These are phyloP conservation scores for Aspergillus carbonarius DNA, from an alignment of 2,329 filamentous ascomycete species.

Conservation along the genomic window DNA sequence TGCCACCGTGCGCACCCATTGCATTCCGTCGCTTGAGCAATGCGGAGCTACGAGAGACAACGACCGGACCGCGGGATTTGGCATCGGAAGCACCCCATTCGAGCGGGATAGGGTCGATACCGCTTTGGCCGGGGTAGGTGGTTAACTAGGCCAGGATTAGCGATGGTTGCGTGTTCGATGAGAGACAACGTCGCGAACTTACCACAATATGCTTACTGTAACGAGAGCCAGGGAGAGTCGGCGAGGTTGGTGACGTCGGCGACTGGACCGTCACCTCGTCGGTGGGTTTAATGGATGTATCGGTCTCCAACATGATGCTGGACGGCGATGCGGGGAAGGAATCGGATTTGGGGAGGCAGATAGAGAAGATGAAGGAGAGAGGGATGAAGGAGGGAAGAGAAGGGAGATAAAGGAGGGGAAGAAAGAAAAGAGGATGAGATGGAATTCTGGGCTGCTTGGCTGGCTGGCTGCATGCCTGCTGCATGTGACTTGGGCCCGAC, in stretches of 20 bases:
- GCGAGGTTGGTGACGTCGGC: conserved; percentile 17
- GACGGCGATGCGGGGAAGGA: not conserved
- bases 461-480: conserved; percentile 4
- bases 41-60: conserved; percentile 59
- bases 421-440: not conserved
- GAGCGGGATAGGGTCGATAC: conserved; percentile 86
- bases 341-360: not conserved
- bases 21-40: conserved; percentile 46
- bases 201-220: conserved; percentile 39
- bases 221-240: conserved; percentile 12
- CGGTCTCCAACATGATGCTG: conserved; percentile 24
- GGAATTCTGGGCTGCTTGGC: not conserved
- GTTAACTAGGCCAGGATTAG: conserved; percentile 49
- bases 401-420: not conserved
- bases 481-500: conserved; percentile 26
- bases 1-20: conserved; percentile 76
- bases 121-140: conserved; percentile 91
- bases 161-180: not conserved
- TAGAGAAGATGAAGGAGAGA: conserved; percentile 2
- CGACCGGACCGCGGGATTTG: conserved; percentile 75
- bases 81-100: conserved; percentile 82
- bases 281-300: conserved; percentile 16
- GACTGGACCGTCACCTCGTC: conserved; percentile 21
- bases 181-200: conserved; percentile 10
- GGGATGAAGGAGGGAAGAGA: conserved; percentile 8